phyloP scores from a whole-genome alignment of 192 early-diverging fungal genomes.

The Funneliformis mosseae region DNA sequence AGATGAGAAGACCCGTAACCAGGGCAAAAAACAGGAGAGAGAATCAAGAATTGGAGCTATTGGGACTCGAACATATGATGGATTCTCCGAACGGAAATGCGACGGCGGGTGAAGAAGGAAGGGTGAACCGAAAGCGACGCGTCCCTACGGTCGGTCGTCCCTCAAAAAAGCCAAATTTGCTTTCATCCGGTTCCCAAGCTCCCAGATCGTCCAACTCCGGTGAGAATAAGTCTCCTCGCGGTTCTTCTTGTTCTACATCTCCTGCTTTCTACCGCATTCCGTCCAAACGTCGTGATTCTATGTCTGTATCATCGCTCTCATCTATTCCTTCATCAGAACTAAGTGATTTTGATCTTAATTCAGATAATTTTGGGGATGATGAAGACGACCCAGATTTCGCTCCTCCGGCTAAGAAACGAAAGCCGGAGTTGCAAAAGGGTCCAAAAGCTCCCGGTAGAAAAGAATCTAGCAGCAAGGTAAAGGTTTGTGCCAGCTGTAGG shows the following conservation, averaged over 20 bases:
- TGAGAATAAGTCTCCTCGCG: constrained; percentile 9
- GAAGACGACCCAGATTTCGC: constrained; percentile 35
- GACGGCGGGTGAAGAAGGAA: not conserved
- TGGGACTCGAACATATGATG: not conserved
- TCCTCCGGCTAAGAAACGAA: constrained; percentile 13
- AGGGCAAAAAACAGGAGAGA: constrained; percentile 28
- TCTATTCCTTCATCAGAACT: constrained; percentile 26
- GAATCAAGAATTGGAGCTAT: constrained; percentile 6
- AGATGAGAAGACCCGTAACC: constrained; percentile 19
- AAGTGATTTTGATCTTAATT: constrained; percentile 21
- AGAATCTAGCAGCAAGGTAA: constrained; percentile 11
- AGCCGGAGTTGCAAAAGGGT: not conserved
- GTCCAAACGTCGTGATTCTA: constrained; percentile 12
- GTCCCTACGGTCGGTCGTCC: not conserved
- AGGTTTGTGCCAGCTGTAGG: constrained; percentile 44
- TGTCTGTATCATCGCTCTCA: constrained; percentile 18
- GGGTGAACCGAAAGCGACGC: not conserved
- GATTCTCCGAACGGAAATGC: not conserved
- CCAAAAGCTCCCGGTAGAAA: not conserved
- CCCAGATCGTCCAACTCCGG: not conserved
- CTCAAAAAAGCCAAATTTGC: not conserved
- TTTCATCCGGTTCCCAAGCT: not conserved
- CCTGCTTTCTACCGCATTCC: not conserved
- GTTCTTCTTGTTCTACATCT: not conserved
- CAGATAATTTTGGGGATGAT: constrained; percentile 35